Evolutionary conservation across 208 protist genomes (phyloP).

Genomic region (Crithidia expoeki): DNA sequence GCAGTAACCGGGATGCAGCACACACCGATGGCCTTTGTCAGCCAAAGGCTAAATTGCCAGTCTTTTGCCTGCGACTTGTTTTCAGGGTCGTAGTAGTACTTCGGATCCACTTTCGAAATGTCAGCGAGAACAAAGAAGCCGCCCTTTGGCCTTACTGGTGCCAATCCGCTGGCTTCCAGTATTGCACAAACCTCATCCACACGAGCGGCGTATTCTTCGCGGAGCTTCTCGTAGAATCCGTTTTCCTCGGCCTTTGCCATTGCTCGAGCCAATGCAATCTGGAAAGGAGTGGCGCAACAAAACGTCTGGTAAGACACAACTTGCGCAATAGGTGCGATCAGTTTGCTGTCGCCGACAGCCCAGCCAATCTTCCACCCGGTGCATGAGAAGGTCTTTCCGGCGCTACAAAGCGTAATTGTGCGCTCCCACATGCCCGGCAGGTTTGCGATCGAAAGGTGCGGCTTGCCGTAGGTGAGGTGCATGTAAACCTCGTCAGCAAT

Average conservation of each 20-base stretch:
- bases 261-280: conserved; percentile 80
- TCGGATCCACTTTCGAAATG: conserved; percentile 68
- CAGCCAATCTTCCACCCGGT: conserved; percentile 95
- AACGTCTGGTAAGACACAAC: conserved; percentile 87
- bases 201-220: conserved; percentile 49
- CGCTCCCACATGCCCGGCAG: conserved; percentile 90
- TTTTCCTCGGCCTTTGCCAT: conserved; percentile 57
- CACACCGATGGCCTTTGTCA: conserved; percentile 85
- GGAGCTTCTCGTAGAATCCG: conserved; percentile 63
- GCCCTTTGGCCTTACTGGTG: conserved; percentile 55
- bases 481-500: conserved; percentile 93
- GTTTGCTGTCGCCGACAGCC: conserved; percentile 53
- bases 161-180: conserved; percentile 48
- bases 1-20: conserved; percentile 85
- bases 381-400: conserved; percentile 93
- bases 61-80: conserved; percentile 63
- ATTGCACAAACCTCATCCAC: conserved; percentile 45
- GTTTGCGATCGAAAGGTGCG: conserved; percentile 72
- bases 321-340: conserved; percentile 49
- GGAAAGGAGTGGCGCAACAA: conserved; percentile 82
- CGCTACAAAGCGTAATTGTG: conserved; percentile 89
- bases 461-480: conserved; percentile 72
- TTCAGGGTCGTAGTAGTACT: conserved; percentile 64
- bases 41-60: conserved; percentile 90
- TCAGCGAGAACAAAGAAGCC: conserved; percentile 92